Evolutionary conservation across 345 rosid genomes (phyloP), one percentile per base, ranked within the genome.

Genomic region (Ceriops tagal): DNA sequence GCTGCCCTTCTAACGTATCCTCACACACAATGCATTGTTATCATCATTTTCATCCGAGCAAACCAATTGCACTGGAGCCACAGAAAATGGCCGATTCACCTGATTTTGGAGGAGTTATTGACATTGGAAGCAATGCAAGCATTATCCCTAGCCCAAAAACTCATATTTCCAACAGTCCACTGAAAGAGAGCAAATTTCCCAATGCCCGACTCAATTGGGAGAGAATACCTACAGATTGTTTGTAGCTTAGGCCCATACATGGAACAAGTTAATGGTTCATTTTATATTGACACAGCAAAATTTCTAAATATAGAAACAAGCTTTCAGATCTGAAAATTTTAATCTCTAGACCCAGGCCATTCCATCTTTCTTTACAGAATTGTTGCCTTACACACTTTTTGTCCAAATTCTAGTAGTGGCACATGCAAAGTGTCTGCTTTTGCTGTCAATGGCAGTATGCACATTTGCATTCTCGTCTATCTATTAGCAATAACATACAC

Each of bases 81-180:
- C 34, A 34, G 37, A 31, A 43, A 32, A 26, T 18, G 2, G 3
- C 24, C 18, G 21, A 67, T 27, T 76, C 68, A 84, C 91, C 85
- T 69, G 87, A 80, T 35, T 58, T 66, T 65, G 46, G 77, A 65
- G 86, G 81, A 53, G 75, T 31, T 20, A 74, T 43, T 18, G 82
- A 77, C 67, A 81, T 22, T 58, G 84, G 5, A 63, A 87, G 72
- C 60, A 82, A 70, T 61, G 74, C 75, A 68, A 82, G 79, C 80
- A 73, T 71, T 64, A 82, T 69, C 86, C 79, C 80, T 69, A 52
- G 76, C 77, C 75, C 62, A 49, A 81, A 52, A 49, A 31, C 56
- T 72, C 89, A 82, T 84, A 15, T 67, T 79, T 58, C 21, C 21
- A 28, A 22, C 27, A 75, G 62, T 58, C 77, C 37, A 66, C 26